These are phyloP conservation scores for Naganishia albida DNA, from an alignment of 1,284 basidiomycete genomes.

Conservation along the genomic window DNA sequence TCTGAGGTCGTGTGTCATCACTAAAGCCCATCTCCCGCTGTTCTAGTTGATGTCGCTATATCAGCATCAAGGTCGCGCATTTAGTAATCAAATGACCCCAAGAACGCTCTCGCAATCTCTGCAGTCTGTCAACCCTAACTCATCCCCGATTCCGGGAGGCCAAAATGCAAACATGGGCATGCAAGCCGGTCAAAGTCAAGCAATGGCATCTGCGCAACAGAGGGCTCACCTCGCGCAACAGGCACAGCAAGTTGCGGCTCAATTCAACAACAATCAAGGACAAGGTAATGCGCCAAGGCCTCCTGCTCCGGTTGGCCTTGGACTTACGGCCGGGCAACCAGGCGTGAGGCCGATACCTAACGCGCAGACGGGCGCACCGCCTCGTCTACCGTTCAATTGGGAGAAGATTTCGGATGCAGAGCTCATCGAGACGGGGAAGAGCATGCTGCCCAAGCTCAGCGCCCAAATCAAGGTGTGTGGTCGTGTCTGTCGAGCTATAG, in stretches of 20 bases:
- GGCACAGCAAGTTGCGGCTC: constrained; percentile 12
- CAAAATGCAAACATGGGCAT: constrained; percentile 21
- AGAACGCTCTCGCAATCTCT: constrained; percentile 20
- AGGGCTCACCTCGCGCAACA: constrained; percentile 21
- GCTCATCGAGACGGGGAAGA: constrained; percentile 28
- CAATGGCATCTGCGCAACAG: constrained; percentile 20
- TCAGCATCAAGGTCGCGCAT: constrained; percentile 26
- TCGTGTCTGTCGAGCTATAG: too few relatives aligned
- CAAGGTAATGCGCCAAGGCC: constrained; percentile 10
- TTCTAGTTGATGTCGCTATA: constrained; percentile 29
- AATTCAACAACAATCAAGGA: constrained; percentile 12
- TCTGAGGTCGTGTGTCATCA: not conserved
- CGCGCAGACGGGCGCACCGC: constrained; percentile 5
- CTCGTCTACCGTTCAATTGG: constrained; percentile 1
- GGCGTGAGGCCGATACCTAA: constrained; percentile 1
- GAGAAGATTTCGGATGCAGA: constrained; percentile 26
- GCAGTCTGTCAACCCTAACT: constrained; percentile 12
- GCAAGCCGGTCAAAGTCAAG: constrained; percentile 22
- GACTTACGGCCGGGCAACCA: not conserved
- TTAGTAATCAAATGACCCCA: constrained; percentile 27
- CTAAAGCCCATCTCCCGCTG: too few relatives aligned
- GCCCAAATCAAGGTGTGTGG: constrained; percentile 27
- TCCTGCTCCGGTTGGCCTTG: not conserved
- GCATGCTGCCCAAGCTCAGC: constrained; percentile 31
- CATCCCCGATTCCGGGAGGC: constrained; percentile 17